These are phyloP conservation scores for Chaetothyriales sp. DNA, from an alignment of 2,329 filamentous ascomycete species.

Conservation along the genomic window DNA sequence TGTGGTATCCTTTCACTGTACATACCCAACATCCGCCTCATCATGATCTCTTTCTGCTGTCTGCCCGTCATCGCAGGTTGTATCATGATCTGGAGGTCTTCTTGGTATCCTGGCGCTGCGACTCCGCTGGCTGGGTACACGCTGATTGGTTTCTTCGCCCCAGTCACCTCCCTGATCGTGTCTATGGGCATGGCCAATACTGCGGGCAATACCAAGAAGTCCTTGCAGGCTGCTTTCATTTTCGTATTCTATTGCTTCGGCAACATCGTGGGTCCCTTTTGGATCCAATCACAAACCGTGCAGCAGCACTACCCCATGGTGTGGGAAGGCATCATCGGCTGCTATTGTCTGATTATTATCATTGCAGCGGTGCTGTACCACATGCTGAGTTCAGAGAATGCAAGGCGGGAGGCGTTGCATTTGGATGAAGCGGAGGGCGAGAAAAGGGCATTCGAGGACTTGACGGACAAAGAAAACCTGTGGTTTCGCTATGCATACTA, in stretches of 20 bases:
- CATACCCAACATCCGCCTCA: slow-evolving; percentile 47
- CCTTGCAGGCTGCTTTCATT: slow-evolving; percentile 56
- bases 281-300: slow-evolving; percentile 53
- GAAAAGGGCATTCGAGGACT: slow-evolving; percentile 49
- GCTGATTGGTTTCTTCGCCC: slow-evolving; percentile 58
- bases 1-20: slow-evolving; percentile 50
- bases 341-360: slow-evolving; percentile 53
- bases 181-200: slow-evolving; percentile 51
- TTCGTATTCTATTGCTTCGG: slow-evolving; percentile 64
- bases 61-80: slow-evolving; percentile 62
- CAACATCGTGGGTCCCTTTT: slow-evolving; percentile 61
- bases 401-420: slow-evolving; percentile 31
- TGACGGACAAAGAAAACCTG: slow-evolving; percentile 54
- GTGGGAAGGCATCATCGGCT: slow-evolving; percentile 52
- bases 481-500: slow-evolving; percentile 49
- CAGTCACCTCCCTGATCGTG: slow-evolving; percentile 49
- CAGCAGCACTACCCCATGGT: slow-evolving; percentile 52
- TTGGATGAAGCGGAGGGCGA: slow-evolving; percentile 48
- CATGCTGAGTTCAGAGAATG: slow-evolving; percentile 46
- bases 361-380: slow-evolving; percentile 42
- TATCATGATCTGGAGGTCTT: slow-evolving; percentile 56
- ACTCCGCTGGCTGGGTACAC: slow-evolving; percentile 57
- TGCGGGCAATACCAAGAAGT: slow-evolving; percentile 63
- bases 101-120: slow-evolving; percentile 48
- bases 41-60: slow-evolving; percentile 50